Evolutionary conservation across 805 yeast species (phyloP), one percentile per base, ranked within the genome.

Genomic region (Barnettozyma botsteinii): DNA sequence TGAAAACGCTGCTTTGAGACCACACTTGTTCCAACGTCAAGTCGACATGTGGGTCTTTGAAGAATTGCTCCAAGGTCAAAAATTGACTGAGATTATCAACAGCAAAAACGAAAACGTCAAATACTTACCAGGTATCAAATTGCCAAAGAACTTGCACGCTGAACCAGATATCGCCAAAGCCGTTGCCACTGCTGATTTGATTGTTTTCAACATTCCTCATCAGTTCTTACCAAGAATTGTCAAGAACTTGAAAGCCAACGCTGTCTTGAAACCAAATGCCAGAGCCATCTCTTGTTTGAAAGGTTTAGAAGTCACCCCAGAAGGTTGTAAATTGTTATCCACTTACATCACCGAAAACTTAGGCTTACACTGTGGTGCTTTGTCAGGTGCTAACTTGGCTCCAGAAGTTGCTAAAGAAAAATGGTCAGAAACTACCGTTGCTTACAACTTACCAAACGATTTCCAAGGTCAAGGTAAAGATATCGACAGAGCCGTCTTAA

Each of bases 1-100:
- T 28, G 98, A 93, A 65, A 89, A 88, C 62, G 71, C 89, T 31
- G 72, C 71, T 15, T 76, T 75, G 47, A 75, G 86, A 64, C 81
- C 89, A 29, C 72, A 77, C 28, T 66, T 85, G 55, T 93, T 93
- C 63, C 72, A 77, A 44, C 67, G 66, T 46, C 67, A 75, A 41
- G 97, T 93, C 30, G 80, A 82, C 55, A 89, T 93, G 98, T 93
- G 98, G 98, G 98, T 93, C 12, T 86, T 73, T 54, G 91, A 93
- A 65, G 98, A 93, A 66, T 59, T 73, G 47, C 67, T 84, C 45
- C 72, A 85, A 40, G 97, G 94, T 51, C 62, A 70, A 55, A 53
- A 53, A 34, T 70, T 93, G 56, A 88, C 97, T 22, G 93, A 86
- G 50, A 88, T 88, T 59, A 91, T 93, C 64, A 93, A 93, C 71